Evolutionary conservation across 2,329 filamentous ascomycete genomes (phyloP), one percentile per base, ranked within the genome.

Genomic region (Rhynchosporium graminicola): DNA sequence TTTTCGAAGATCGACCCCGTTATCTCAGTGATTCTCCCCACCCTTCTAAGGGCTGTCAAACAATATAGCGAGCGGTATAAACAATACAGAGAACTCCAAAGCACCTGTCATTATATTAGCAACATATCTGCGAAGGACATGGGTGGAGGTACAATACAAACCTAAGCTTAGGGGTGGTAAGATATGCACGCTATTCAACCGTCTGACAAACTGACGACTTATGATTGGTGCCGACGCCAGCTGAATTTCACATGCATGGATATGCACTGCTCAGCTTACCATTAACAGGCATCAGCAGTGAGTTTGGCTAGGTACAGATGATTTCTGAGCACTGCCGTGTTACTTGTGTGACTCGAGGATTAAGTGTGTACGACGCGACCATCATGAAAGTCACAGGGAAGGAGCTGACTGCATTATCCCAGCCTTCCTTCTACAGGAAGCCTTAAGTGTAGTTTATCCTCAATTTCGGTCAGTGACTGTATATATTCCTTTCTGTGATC

Each of bases 171-270:
- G 20, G 40, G 5, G 4, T 20, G 1, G 36, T 54, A 26, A 8
- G 13, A 2, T 8, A 42, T 40, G 51, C 51, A 54, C 1, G 15
- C 36, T 26, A 13, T 29, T 40, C 33, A 54, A 54, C 36, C 3
- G 54, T 57, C 54, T 57, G 54, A 57, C 54, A 31, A 57, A 57
- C 15, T 3, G 7, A 4, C 26, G 5, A 5, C 3, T 26, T 12
- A 38, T 57, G 40, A 57, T 57, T 45, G 54, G 54, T 46, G 28
- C 54, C 26, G 10, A n/a, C 40, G 13, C 40, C 40, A 57, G 54
- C 54, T 57, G 54, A 57, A 56, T 45, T 33, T 8, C 29, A 57
- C 54, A 57, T 57, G 54, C 54, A 57, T 57, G 40, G 15, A 45
- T 45, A 26, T 20, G 36, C 20, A 31, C 20, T 36, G 33, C 33